These are phyloP conservation scores for Arthrobotrys conoides DNA, from an alignment of 2,329 filamentous ascomycete species.

Conservation along the genomic window DNA sequence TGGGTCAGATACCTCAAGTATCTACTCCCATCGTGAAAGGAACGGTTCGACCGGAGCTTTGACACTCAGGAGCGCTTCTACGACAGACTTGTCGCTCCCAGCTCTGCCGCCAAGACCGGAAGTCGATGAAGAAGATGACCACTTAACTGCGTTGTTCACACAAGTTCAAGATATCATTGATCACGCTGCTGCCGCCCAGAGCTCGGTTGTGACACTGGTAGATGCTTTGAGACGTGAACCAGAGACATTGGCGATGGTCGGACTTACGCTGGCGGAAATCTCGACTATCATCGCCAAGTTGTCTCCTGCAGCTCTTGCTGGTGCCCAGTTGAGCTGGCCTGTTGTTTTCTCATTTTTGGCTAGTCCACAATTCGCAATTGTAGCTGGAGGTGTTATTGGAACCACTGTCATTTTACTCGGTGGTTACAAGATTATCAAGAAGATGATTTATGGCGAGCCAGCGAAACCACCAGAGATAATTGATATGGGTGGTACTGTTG, in stretches of 20 bases:
- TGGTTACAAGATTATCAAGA: slow-evolving; percentile 97
- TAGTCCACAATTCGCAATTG: slow-evolving; percentile 94
- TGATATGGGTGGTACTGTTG: slow-evolving; percentile 56
- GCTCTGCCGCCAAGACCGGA: slow-evolving; percentile 43
- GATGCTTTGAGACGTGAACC: slow-evolving; percentile 84
- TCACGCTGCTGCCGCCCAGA: slow-evolving; percentile 62
- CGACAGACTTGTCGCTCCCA: slow-evolving; percentile 56
- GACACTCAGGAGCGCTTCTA: slow-evolving; percentile 34
- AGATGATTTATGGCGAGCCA: slow-evolving; percentile 70
- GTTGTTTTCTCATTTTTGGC: slow-evolving; percentile 88
- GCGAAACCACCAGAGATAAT: slow-evolving; percentile 53
- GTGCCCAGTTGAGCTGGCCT: slow-evolving; percentile 85
- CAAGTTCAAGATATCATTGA: slow-evolving; percentile 64
- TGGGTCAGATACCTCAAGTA: slow-evolving; percentile 54
- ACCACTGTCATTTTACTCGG: slow-evolving; percentile 97
- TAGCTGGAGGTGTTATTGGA: slow-evolving; percentile 87
- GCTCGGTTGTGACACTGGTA: slow-evolving; percentile 84
- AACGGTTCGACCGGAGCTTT: slow-evolving; percentile 53
- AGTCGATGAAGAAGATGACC: slow-evolving; percentile 49
- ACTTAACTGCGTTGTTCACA: slow-evolving; percentile 61
- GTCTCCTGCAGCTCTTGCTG: slow-evolving; percentile 81
- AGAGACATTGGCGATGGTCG: slow-evolving; percentile 93
- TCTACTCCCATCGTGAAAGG: slow-evolving; percentile 44
- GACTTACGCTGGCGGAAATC: slow-evolving; percentile 90
- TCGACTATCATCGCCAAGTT: slow-evolving; percentile 85